These are phyloP conservation scores for Sugiyamaella mastotermitis DNA, from an alignment of 805 yeast species.

Conservation along the genomic window DNA sequence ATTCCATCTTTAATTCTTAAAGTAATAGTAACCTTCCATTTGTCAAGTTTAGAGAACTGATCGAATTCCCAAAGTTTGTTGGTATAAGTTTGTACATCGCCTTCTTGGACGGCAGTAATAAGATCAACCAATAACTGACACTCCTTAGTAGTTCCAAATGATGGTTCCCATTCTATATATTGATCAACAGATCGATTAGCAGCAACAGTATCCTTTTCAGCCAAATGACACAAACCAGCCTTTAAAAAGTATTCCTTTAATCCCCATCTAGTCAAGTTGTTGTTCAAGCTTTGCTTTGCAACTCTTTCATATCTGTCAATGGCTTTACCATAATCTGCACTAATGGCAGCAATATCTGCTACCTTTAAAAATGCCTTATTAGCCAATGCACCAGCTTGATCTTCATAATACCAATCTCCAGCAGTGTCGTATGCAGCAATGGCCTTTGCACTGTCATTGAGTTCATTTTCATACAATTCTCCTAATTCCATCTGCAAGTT, in stretches of 20 bases:
- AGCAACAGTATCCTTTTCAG: conserved; percentile 79
- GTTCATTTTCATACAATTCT: conserved; percentile 70
- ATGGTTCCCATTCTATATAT: conserved; percentile 64
- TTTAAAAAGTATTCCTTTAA: conserved; percentile 87
- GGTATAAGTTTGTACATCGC: conserved; percentile 72
- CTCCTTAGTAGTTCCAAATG: conserved; percentile 67
- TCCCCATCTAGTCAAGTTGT: conserved; percentile 79
- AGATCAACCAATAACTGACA: conserved; percentile 59
- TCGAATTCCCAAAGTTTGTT: conserved; percentile 76
- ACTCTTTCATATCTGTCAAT: conserved; percentile 70
- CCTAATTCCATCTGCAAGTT: conserved; percentile 89
- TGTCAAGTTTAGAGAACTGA: conserved; percentile 82
- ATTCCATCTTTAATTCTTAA: conserved; percentile 74
- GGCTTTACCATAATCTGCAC: conserved; percentile 71
- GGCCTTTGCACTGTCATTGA: conserved; percentile 59
- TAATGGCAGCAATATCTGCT: conserved; percentile 79
- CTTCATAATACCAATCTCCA: conserved; percentile 92
- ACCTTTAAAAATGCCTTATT: conserved; percentile 83
- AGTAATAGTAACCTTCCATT: conserved; percentile 80
- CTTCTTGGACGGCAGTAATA: conserved; percentile 67
- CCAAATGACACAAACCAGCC: conserved; percentile 74
- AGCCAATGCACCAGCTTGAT: conserved; percentile 85
- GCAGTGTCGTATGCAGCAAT: conserved; percentile 80
- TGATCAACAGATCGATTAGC: conserved; percentile 66
- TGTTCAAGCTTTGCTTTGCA: conserved; percentile 68